Evolutionary conservation across 208 protist species (phyloP).

Genomic region (Crithidia brevicula): DNA sequence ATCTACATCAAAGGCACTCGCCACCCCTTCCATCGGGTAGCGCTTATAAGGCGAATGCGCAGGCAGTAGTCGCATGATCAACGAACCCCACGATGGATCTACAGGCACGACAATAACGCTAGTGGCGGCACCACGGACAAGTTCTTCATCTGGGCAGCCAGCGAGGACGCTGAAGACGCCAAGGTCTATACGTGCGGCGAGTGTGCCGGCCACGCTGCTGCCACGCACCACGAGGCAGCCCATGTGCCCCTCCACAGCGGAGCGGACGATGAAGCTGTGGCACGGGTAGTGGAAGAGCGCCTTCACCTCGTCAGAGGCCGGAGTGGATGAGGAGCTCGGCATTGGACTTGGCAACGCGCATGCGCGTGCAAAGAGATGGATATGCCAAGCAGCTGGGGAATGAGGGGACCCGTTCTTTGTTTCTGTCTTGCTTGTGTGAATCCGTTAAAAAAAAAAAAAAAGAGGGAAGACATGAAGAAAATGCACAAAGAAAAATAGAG

Average conservation of each 20-base stretch:
- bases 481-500: no score
- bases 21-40: background rate
- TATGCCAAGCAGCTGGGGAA: no score
- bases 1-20: background rate
- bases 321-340: background rate
- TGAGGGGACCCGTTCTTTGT: no score
- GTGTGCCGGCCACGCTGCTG: background rate
- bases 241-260: slow-evolving; percentile 9
- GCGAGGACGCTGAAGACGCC: slow-evolving; percentile 12
- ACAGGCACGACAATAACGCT: background rate
- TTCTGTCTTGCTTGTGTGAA: no score
- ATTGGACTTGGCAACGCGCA: no score
- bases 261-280: slow-evolving; percentile 13
- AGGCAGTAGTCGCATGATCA: background rate
- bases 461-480: no score
- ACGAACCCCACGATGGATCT: background rate
- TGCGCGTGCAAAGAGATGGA: no score
- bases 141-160: slow-evolving; percentile 8
- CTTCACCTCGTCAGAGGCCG: background rate
- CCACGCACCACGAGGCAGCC: slow-evolving; percentile 1
- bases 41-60: slow-evolving; percentile 2
- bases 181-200: slow-evolving; percentile 5
- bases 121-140: background rate
- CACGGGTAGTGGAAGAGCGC: slow-evolving; percentile 10
- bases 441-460: no score